phyloP scores from a whole-genome alignment of 2,329 filamentous ascomycete genomes.

The Colletotrichum brevisporum region DNA sequence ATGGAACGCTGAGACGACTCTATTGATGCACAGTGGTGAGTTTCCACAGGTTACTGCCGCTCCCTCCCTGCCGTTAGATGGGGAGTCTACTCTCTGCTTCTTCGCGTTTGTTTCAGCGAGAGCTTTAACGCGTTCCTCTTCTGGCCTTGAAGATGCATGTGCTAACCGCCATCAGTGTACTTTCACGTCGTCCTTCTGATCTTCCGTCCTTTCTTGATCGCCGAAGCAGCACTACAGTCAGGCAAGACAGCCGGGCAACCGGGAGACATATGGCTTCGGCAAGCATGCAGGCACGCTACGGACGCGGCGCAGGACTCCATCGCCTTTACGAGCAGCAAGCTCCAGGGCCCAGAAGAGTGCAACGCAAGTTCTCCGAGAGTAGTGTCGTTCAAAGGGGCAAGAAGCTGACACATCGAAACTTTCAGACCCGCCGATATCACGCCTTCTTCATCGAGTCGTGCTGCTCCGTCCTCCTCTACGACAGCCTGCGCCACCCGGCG shows the following conservation, averaged over 20 bases:
- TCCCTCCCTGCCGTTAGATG: no score
- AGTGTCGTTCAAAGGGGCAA: no score
- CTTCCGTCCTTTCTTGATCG: conserved; percentile 34
- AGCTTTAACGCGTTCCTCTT: no score
- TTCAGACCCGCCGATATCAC: conserved; percentile 40
- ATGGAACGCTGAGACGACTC: conserved; percentile 32
- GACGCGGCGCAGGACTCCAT: conserved; percentile 49
- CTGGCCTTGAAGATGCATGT: no score
- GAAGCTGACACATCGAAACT: neutral
- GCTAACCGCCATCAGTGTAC: conserved; percentile 10
- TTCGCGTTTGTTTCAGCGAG: no score
- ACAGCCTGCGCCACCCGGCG: conserved; percentile 46
- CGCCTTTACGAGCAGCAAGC: conserved; percentile 40
- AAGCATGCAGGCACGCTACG: conserved; percentile 47
- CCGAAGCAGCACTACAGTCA: conserved; percentile 33
- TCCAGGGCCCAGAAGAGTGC: conserved; percentile 27
- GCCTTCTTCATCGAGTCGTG: conserved; percentile 49
- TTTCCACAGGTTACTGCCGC: no score
- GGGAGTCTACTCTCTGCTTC: neutral
- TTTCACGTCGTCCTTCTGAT: conserved; percentile 29
- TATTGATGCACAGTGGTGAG: conserved; percentile 29
- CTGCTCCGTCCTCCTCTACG: conserved; percentile 48
- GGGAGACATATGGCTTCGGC: conserved; percentile 48
- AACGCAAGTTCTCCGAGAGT: conserved; percentile 5
- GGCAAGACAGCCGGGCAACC: conserved; percentile 35